Conservation (phyloP, 352 stramenopile genomes). For the Pythium pyrilobum region DNA sequence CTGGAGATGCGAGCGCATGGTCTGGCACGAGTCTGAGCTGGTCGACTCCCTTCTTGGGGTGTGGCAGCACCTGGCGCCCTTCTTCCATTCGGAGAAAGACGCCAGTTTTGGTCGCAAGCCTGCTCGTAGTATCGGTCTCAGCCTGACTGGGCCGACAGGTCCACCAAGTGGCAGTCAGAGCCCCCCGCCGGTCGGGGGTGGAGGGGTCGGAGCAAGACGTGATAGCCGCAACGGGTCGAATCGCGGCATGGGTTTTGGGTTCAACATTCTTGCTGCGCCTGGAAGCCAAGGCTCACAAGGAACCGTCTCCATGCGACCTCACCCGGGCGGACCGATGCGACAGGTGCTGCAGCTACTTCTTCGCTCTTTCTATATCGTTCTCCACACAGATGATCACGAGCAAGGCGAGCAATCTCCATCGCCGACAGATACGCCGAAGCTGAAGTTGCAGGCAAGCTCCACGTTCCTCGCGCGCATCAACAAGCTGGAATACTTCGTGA, state of each 20-base stretch:
- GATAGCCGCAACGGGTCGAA: slow-evolving; percentile 14
- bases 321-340: slow-evolving; percentile 76
- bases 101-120: slow-evolving; percentile 64
- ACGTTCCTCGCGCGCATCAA: slow-evolving; percentile 76
- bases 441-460: slow-evolving; percentile 18
- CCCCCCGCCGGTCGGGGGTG: slow-evolving; percentile 28
- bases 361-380: slow-evolving; percentile 64
- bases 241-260: slow-evolving; percentile 46
- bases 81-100: slow-evolving; percentile 68
- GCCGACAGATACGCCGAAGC: neutral
- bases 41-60: slow-evolving; percentile 69
- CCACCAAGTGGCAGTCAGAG: slow-evolving; percentile 32
- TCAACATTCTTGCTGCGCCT: slow-evolving; percentile 39
- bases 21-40: slow-evolving; percentile 71
- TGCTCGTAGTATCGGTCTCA: slow-evolving; percentile 36
- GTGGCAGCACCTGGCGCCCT: slow-evolving; percentile 75
- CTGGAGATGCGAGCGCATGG: slow-evolving; percentile 72
- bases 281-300: slow-evolving; percentile 12
- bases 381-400: slow-evolving; percentile 43
- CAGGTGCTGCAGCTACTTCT: slow-evolving; percentile 76
- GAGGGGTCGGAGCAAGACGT: neutral
- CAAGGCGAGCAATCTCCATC: slow-evolving; percentile 21
- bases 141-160: slow-evolving; percentile 11
- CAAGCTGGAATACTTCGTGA: slow-evolving; percentile 84
- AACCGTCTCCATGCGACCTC: slow-evolving; percentile 56